phyloP scores from a whole-genome alignment of 2,329 filamentous ascomycete genomes.

The Bipolaris sorokiniana region DNA sequence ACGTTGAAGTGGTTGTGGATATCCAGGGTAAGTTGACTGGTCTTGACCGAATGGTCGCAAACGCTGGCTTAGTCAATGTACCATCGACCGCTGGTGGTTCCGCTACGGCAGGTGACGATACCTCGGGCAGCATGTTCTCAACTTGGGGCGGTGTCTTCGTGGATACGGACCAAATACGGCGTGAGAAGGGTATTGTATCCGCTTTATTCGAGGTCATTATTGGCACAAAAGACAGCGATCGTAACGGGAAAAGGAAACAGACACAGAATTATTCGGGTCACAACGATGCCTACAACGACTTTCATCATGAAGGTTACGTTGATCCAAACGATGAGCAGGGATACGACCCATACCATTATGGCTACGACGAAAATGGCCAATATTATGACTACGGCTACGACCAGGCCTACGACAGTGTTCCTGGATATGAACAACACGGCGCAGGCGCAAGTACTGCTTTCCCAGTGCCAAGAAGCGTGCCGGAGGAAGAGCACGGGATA shows the following conservation, averaged over 20 bases:
- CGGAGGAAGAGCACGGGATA: slow-evolving; percentile 64
- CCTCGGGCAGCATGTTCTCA: slow-evolving; percentile 55
- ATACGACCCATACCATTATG: slow-evolving; percentile 39
- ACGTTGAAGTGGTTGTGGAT: slow-evolving; percentile 90
- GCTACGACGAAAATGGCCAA: slow-evolving; percentile 41
- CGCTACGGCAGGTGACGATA: slow-evolving; percentile 41
- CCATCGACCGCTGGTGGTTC: slow-evolving; percentile 51
- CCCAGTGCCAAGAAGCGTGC: slow-evolving; percentile 60
- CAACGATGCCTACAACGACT: slow-evolving; percentile 30
- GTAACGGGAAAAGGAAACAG: slow-evolving; percentile 55
- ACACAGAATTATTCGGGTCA: slow-evolving; percentile 20
- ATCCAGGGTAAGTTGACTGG: slow-evolving; percentile 83
- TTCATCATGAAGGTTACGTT: slow-evolving; percentile 24
- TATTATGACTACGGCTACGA: slow-evolving; percentile 45
- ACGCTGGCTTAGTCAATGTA: slow-evolving; percentile 59
- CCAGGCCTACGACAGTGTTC: slow-evolving; percentile 37
- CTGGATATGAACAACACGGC: slow-evolving; percentile 35
- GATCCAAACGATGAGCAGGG: slow-evolving; percentile 21
- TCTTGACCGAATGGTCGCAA: slow-evolving; percentile 70
- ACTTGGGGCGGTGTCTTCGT: slow-evolving; percentile 73
- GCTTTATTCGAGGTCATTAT: slow-evolving; percentile 86
- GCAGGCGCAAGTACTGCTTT: slow-evolving; percentile 55
- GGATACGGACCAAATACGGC: slow-evolving; percentile 82
- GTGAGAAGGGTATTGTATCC: slow-evolving; percentile 90
- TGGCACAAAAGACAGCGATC: slow-evolving; percentile 78